Evolutionary conservation across 768 basidiomycete genomes (phyloP).

Genomic region (Mycena chlorophos): DNA sequence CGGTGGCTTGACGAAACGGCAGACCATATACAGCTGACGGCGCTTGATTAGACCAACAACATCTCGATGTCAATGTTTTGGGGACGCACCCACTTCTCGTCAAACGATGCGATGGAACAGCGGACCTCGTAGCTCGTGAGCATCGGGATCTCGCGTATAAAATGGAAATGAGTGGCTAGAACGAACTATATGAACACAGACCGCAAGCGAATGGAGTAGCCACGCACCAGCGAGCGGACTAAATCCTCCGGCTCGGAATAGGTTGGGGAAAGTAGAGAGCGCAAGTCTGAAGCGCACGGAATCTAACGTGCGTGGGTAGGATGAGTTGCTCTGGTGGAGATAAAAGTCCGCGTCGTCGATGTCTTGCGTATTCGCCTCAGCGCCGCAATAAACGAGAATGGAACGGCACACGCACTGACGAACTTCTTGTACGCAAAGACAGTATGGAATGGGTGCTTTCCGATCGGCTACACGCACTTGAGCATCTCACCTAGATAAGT

Average conservation of each 20-base stretch:
- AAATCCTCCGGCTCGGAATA: constrained; percentile 61
- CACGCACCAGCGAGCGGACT: constrained; percentile 54
- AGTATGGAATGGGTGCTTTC: constrained; percentile 54
- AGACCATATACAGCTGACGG: constrained; percentile 58
- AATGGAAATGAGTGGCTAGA: constrained; percentile 46
- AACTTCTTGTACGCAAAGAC: constrained; percentile 44
- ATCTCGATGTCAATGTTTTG: constrained; percentile 43
- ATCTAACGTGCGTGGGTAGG: constrained; percentile 70
- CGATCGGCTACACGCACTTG: constrained; percentile 42
- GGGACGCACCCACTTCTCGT: constrained; percentile 53
- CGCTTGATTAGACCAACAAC: constrained; percentile 29
- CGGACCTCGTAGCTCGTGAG: constrained; percentile 49
- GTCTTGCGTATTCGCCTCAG: constrained; percentile 34
- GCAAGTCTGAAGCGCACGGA: constrained; percentile 49
- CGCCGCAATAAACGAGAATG: background rate
- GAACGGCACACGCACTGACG: constrained; percentile 52
- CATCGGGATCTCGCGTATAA: constrained; percentile 53
- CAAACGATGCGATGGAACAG: constrained; percentile 48
- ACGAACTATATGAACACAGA: background rate
- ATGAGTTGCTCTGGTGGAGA: constrained; percentile 77
- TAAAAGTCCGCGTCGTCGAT: constrained; percentile 76
- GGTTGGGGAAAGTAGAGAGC: constrained; percentile 53
- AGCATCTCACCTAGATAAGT: background rate
- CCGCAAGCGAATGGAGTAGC: background rate
- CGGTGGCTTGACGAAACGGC: constrained; percentile 61